Evolutionary conservation across 2,329 filamentous ascomycete species (phyloP), one percentile per base, ranked within the genome.

Genomic region (Sporothrix curviconia): DNA sequence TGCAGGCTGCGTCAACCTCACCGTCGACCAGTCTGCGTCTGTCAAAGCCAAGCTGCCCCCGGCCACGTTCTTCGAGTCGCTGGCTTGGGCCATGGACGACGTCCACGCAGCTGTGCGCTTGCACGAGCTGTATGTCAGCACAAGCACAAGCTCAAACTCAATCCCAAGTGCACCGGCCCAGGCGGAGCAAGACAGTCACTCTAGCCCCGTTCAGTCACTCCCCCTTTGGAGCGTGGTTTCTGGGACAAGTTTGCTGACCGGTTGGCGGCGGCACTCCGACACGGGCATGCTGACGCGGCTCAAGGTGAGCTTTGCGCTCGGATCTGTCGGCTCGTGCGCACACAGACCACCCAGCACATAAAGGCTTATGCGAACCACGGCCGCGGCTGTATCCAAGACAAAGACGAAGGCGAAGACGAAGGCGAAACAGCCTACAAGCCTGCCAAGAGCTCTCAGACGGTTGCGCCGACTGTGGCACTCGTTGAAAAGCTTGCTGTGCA

Each of bases 51-150:
- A 17, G 14, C 19, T 51, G 1, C 61, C 65, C 7, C 30, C 63
- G 22, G 62, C 64, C 3, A 46, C 67, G 7, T 66, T 65, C 42
- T 55, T 66, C 14, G 56, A 64, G 52, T 56, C 57, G 8, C 47
- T 68, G 28, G 65, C 65, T 19, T 64, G 59, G 59, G 59, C 62
- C 1, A 60, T 58, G n/a, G 51, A 59, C 36, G 62, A 68, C 51
- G 12, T 63, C 9, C 36, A 56, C 25, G 19, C 46, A 14, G 64
- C 64, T 7, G 36, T 67, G 15, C 46, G 59, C 9, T 58, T 67
- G 8, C 63, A 67, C 52, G 43, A 50, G 11, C 30, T 66, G 22
- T 61, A 60, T 24, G 43, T 50, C 8, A 44, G 55, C 34, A 49
- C 17, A 7, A 19, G 28, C 6, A 11, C 19, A 1, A 5, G 9